Base-by-base conservation (phyloP, 2,329 filamentous ascomycete species). In the Xylariaceae sp. region DNA sequence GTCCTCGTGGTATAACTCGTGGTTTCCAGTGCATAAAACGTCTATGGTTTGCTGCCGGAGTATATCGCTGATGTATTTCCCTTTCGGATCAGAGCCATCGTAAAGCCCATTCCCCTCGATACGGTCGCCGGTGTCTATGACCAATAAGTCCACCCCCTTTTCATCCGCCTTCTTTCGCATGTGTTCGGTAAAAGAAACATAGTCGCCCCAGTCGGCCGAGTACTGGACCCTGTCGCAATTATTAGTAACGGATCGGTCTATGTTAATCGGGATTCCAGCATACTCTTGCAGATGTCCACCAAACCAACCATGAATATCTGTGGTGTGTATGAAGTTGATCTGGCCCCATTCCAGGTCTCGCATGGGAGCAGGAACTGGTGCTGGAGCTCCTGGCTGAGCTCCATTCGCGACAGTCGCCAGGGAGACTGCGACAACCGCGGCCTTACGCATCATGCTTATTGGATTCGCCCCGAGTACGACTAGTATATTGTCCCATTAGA, bases 141-240 rank as follows among this genome's bases (percentile, higher is more conserved):
- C 77, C n/a, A 99, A 77, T 13, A 99, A 77, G 70, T 99, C 94
- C 23, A 83, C 84, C 37, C 91, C 92, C 47, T 87, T 80, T 1
- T 85, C 82, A 67, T 97, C 89, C 50, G 92, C 91, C 67, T 84
- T 86, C 61, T 85, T 81, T 50, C 84, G 88, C 79, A 99, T 84
- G 68, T 93, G 91, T 29, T 87, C 79, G 27, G 92, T 85, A 69
- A 99, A 97, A 6, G 93, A 97, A 65, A 97, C 82, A 73, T 97
- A 99, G 74, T 99, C 94, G 53, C 94, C 94, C 92, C 94, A 97
- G 72, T 99, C 94, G 40, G 91, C 93, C 6, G 91, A 92, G 73
- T 95, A 99, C 55, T 94, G 93, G 2, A 91, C 81, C 75, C 88
- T 91, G 58, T 23, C n/a, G 20, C 41, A 18, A 26, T 35, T 26